Conservation (phyloP, 1,284 basidiomycete species). For the Irpex sp. region DNA sequence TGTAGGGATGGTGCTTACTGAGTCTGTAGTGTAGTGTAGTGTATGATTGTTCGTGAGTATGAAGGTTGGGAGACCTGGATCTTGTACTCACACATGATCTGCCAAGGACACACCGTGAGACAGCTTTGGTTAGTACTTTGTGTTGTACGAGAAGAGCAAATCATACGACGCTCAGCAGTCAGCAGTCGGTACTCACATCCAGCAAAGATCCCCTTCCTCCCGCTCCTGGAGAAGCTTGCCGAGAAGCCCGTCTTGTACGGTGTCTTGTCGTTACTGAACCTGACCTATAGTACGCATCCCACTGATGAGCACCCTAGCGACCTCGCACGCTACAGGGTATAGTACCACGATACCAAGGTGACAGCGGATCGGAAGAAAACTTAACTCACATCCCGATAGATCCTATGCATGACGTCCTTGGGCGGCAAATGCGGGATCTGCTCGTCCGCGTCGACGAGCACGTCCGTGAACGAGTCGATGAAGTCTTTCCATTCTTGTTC, state of each 20-base stretch:
- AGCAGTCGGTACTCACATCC: slow-evolving; percentile 51
- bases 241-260: slow-evolving; percentile 85
- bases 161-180: too few species aligned
- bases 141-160: background rate
- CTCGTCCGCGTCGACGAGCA: slow-evolving; percentile 67
- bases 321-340: too few species aligned
- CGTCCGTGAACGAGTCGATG: slow-evolving; percentile 64
- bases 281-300: slow-evolving; percentile 52
- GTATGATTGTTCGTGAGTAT: background rate
- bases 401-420: slow-evolving; percentile 83
- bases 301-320: background rate
- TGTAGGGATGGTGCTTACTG: background rate
- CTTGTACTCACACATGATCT: slow-evolving; percentile 39
- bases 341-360: too few species aligned
- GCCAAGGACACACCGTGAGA: too few species aligned
- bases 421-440: slow-evolving; percentile 83
- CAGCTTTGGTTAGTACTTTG: background rate
- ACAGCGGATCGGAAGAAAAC: too few species aligned
- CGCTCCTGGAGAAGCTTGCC: slow-evolving; percentile 76
- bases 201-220: slow-evolving; percentile 77
- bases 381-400: slow-evolving; percentile 86
- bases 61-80: background rate
- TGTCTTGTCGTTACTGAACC: slow-evolving; percentile 93
- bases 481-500: slow-evolving; percentile 90
- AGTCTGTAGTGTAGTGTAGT: background rate